These are phyloP conservation scores for Lasiodiplodia sp. DNA, from an alignment of 2,329 filamentous ascomycete genomes.

Conservation along the genomic window DNA sequence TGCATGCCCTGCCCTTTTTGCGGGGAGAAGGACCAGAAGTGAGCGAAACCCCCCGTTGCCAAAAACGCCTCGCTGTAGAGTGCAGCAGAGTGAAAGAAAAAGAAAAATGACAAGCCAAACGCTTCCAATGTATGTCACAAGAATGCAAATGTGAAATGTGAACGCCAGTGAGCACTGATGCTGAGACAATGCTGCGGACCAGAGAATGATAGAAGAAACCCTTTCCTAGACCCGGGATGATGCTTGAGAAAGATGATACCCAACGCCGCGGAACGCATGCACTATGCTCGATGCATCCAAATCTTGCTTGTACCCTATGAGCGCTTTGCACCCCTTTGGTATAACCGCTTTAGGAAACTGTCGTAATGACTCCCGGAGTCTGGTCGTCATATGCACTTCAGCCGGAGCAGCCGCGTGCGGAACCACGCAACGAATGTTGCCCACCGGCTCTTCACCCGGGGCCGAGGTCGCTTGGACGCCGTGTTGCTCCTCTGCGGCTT, in stretches of 20 bases:
- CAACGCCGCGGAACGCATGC: slow-evolving; percentile 22
- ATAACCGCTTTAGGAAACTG: slow-evolving; percentile 21
- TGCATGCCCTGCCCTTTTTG: slow-evolving; percentile 24
- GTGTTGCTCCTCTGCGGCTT: slow-evolving; percentile 40
- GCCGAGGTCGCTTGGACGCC: slow-evolving; percentile 46
- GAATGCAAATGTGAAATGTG: slow-evolving; percentile 20
- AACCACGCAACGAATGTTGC: slow-evolving; percentile 64
- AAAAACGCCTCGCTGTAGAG: slow-evolving; percentile 26
- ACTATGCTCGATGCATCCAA: slow-evolving; percentile 21
- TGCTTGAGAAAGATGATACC: slow-evolving; percentile 19
- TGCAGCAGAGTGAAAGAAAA: slow-evolving; percentile 17
- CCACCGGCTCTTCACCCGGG: slow-evolving; percentile 55
- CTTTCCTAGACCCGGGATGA: slow-evolving; percentile 17
- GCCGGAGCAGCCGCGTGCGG: slow-evolving; percentile 61
- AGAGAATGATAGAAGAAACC: background rate
- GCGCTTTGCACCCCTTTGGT: slow-evolving; percentile 5
- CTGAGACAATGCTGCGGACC: background rate
- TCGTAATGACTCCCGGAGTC: slow-evolving; percentile 23
- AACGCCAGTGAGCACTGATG: slow-evolving; percentile 20
- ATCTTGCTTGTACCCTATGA: slow-evolving; percentile 4
- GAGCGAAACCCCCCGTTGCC: slow-evolving; percentile 25
- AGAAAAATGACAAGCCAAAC: background rate
- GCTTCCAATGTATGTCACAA: slow-evolving; percentile 24
- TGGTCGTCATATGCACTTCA: slow-evolving; percentile 42
- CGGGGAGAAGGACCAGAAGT: slow-evolving; percentile 9